phyloP scores from a whole-genome alignment of 768 basidiomycete genomes.

The Aureoboletus auriporus region DNA sequence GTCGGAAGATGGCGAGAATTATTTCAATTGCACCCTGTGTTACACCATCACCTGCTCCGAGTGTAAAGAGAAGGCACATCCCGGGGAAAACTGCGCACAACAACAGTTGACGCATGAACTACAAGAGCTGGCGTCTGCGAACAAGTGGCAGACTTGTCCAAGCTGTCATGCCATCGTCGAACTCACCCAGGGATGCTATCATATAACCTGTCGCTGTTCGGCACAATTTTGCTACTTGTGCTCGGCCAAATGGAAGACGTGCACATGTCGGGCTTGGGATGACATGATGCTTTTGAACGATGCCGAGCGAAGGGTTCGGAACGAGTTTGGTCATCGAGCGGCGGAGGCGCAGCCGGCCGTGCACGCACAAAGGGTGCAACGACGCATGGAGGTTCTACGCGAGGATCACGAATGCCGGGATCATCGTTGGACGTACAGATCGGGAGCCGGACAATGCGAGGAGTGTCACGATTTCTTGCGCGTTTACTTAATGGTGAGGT shows the following conservation, averaged over 20 bases:
- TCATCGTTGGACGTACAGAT: constrained; percentile 42
- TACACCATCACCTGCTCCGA: constrained; percentile 36
- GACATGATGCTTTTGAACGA: constrained; percentile 37
- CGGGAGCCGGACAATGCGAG: constrained; percentile 44
- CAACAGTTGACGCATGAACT: constrained; percentile 42
- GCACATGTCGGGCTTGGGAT: constrained; percentile 62
- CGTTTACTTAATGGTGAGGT: constrained; percentile 45
- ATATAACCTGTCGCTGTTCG: constrained; percentile 53
- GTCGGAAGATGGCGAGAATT: constrained; percentile 11
- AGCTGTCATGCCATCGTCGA: constrained; percentile 55
- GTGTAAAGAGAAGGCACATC: constrained; percentile 50
- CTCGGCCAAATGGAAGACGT: constrained; percentile 58
- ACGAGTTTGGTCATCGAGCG: constrained; percentile 17
- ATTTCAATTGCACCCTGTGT: constrained; percentile 42
- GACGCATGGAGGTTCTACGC: constrained; percentile 36
- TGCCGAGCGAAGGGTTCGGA: constrained; percentile 21
- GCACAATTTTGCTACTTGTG: constrained; percentile 66
- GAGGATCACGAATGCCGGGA: constrained; percentile 51
- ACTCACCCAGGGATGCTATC: constrained; percentile 54
- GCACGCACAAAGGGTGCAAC: constrained; percentile 17
- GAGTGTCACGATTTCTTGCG: constrained; percentile 39
- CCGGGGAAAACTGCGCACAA: constrained; percentile 35
- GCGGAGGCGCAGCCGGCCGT: constrained; percentile 13
- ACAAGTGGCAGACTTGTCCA: constrained; percentile 63
- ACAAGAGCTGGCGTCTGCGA: constrained; percentile 38